phyloP scores from a whole-genome alignment of 306 rosid genomes.

The Dicorynia guianensis region DNA sequence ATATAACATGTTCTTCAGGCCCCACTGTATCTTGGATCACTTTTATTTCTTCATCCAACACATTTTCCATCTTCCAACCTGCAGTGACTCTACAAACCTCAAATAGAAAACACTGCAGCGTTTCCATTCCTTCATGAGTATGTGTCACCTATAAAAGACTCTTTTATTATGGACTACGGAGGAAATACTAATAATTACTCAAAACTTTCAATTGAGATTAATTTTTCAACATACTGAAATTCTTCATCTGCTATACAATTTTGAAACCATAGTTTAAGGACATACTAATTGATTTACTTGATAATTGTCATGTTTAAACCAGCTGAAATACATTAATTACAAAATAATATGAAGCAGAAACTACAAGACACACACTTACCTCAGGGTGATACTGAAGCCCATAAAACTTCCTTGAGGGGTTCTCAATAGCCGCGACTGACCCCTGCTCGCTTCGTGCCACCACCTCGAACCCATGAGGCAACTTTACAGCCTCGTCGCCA shows the following conservation, averaged over 20 bases:
- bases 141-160: constrained; percentile 77
- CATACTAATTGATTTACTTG: too few relatives aligned
- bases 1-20: constrained; percentile 76
- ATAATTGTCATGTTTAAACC: too few relatives aligned
- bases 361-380: constrained; percentile 49
- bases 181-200: too few relatives aligned
- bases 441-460: constrained; percentile 90
- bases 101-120: constrained; percentile 68
- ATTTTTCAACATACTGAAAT: too few relatives aligned
- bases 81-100: constrained; percentile 76
- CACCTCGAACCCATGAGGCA: constrained; percentile 75
- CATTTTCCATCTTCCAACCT: constrained; percentile 88
- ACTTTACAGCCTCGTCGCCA: constrained; percentile 77
- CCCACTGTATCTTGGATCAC: constrained; percentile 68
- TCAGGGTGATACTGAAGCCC: constrained; percentile 98
- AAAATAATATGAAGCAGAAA: constrained; percentile 1
- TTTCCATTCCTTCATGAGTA: constrained; percentile 90
- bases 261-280: neutral
- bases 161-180: too few relatives aligned
- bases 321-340: neutral
- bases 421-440: constrained; percentile 71
- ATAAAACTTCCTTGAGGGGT: constrained; percentile 61
- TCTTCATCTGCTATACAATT: neutral
- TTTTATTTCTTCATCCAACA: constrained; percentile 84
- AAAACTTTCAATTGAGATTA: neutral